Conservation (phyloP, 2,329 filamentous ascomycete species). For the Coniosporium tulheliwenetii region DNA sequence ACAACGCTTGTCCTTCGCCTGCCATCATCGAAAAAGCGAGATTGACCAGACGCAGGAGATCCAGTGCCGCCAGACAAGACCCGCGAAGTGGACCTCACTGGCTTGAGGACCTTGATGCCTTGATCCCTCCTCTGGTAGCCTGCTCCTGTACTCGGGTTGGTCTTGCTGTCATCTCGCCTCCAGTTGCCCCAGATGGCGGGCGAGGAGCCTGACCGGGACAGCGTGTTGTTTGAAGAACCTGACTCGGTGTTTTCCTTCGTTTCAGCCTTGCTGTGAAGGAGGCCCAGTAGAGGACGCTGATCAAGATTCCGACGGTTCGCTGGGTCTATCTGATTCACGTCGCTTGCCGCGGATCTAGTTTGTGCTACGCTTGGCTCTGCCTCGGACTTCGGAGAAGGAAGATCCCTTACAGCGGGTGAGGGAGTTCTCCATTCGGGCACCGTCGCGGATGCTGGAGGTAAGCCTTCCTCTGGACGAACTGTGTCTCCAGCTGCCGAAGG, state of each 20-base stretch:
- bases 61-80: slow-evolving; percentile 26
- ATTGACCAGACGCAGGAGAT: slow-evolving; percentile 18
- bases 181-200: slow-evolving; percentile 33
- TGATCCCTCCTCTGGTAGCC: slow-evolving; percentile 44
- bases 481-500: too few relatives aligned
- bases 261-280: not conserved
- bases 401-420: too few relatives aligned
- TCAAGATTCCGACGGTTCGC: too few relatives aligned
- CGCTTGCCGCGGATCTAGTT: too few relatives aligned
- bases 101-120: slow-evolving; percentile 82
- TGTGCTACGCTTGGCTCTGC: too few relatives aligned
- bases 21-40: slow-evolving; percentile 34
- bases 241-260: not conserved
- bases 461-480: too few relatives aligned
- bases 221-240: slow-evolving; percentile 1
- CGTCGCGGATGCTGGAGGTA: too few relatives aligned
- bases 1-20: slow-evolving; percentile 13
- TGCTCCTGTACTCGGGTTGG: not conserved
- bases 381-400: too few relatives aligned
- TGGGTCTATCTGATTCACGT: too few relatives aligned
- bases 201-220: slow-evolving; percentile 15
- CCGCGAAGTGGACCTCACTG: slow-evolving; percentile 48
- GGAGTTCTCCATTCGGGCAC: too few relatives aligned
- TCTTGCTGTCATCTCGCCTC: slow-evolving; percentile 25
- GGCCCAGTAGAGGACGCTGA: not conserved